Percentiles rank a stretch among this genome's conserved stretches.
These are phyloP conservation scores for Coemansia sp. DNA, from an alignment of 192 early-diverging fungal species.

Conservation along the genomic window DNA sequence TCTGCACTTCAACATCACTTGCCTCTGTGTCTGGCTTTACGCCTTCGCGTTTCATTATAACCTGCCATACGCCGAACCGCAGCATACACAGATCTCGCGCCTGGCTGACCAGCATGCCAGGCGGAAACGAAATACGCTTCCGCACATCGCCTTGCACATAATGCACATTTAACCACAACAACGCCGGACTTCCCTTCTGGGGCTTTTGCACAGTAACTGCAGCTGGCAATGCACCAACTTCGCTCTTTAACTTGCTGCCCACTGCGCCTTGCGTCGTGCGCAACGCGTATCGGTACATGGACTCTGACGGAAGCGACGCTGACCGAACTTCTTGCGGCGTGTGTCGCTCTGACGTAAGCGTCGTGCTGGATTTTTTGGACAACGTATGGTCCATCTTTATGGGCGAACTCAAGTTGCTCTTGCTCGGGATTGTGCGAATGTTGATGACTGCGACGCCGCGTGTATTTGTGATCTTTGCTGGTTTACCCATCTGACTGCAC, in stretches of 20 bases:
- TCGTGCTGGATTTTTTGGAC: conserved; percentile 26
- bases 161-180: conserved; percentile 31
- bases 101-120: conserved; percentile 42
- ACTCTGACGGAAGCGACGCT: conserved; percentile 21
- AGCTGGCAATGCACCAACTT: not conserved
- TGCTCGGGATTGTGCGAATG: conserved; percentile 18
- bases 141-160: conserved; percentile 37
- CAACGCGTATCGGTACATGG: conserved; percentile 26
- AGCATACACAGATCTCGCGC: conserved; percentile 55
- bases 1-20: not conserved
- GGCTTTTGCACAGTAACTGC: not conserved
- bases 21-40: not conserved
- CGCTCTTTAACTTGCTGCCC: not conserved
- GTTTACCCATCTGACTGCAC: not conserved
- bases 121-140: conserved; percentile 42
- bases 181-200: not conserved
- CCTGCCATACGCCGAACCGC: conserved; percentile 51
- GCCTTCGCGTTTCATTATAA: conserved; percentile 14
- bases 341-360: conserved; percentile 6
- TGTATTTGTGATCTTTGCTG: not conserved
- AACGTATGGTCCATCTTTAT: conserved; percentile 4
- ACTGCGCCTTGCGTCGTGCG: conserved; percentile 4
- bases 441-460: conserved; percentile 32
- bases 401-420: conserved; percentile 1
- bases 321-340: not conserved